These are phyloP conservation scores for Hemileccinum rubropunctum DNA, from an alignment of 768 basidiomycete genomes.

Conservation along the genomic window DNA sequence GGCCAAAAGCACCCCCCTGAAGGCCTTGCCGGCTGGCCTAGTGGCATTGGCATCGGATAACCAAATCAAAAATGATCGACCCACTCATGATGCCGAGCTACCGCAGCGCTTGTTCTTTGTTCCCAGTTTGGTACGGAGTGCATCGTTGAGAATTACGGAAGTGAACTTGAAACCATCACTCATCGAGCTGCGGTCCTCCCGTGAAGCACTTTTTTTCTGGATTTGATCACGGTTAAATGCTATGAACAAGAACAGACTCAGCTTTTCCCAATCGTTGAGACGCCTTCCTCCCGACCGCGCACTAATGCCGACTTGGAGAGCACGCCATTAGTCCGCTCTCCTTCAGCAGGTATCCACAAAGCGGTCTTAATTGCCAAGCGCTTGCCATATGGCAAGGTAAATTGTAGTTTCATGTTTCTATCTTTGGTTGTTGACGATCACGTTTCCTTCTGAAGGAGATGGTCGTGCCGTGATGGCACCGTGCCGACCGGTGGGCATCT, in stretches of 20 bases:
- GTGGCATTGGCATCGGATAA: background rate
- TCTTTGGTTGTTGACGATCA: background rate
- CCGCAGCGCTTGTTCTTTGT: background rate
- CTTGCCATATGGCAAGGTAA: background rate
- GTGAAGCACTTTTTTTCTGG: background rate
- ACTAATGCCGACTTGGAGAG: background rate
- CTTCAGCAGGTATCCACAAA: background rate
- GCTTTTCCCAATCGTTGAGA: background rate
- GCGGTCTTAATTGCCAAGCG: background rate
- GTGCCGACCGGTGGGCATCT: background rate
- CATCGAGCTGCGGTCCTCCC: background rate
- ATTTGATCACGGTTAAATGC: background rate
- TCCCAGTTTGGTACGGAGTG: background rate
- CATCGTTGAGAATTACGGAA: background rate
- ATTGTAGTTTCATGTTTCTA: slow-evolving; percentile 1
- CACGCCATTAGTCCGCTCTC: background rate
- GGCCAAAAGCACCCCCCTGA: background rate
- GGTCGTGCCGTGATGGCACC: background rate
- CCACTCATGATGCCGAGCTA: background rate
- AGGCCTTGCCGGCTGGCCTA: background rate
- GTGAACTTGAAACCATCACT: slow-evolving; percentile 12
- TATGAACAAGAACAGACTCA: background rate
- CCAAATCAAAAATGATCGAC: background rate
- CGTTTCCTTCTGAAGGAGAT: no score
- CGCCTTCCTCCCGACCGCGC: background rate